Evolutionary conservation across 2,329 filamentous ascomycete species (phyloP).

Genomic region (Cucurbitaria berberidis): DNA sequence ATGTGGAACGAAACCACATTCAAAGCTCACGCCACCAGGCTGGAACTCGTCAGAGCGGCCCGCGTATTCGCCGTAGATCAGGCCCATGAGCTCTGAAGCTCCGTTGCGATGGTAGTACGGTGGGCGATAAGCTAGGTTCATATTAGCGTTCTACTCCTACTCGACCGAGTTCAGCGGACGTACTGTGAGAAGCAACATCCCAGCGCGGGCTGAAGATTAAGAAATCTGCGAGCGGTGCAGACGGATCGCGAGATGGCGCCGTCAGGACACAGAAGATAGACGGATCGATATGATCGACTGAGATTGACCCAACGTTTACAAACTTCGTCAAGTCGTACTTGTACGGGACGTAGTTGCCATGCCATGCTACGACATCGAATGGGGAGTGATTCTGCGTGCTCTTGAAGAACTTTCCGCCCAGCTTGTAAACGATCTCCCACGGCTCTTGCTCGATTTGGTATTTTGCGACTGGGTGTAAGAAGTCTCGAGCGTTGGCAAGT

Average conservation of each 20-base stretch:
- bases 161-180: not conserved
- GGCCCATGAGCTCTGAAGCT: conserved; percentile 71
- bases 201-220: conserved; percentile 70
- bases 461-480: conserved; percentile 72
- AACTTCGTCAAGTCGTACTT: conserved; percentile 83
- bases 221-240: conserved; percentile 70
- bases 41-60: conserved; percentile 60
- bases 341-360: conserved; percentile 76
- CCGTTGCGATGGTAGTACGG: conserved; percentile 69
- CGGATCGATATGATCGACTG: conserved; percentile 79
- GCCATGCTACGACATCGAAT: conserved; percentile 82
- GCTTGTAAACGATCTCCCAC: conserved; percentile 55
- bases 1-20: conserved; percentile 75
- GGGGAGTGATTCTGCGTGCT: conserved; percentile 72
- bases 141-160: conserved; percentile 1
- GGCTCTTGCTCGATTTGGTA: conserved; percentile 62
- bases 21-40: conserved; percentile 66
- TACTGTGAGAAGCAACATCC: conserved; percentile 63
- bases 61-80: conserved; percentile 66
- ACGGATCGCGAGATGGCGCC: conserved; percentile 61
- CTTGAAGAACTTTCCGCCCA: conserved; percentile 70
- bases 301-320: conserved; percentile 74
- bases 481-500: conserved; percentile 62
- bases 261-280: conserved; percentile 75
- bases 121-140: conserved; percentile 45